These are phyloP conservation scores for Magnolia changhungtana DNA, from an alignment of 164 flowering plant genomes.

Conservation along the genomic window DNA sequence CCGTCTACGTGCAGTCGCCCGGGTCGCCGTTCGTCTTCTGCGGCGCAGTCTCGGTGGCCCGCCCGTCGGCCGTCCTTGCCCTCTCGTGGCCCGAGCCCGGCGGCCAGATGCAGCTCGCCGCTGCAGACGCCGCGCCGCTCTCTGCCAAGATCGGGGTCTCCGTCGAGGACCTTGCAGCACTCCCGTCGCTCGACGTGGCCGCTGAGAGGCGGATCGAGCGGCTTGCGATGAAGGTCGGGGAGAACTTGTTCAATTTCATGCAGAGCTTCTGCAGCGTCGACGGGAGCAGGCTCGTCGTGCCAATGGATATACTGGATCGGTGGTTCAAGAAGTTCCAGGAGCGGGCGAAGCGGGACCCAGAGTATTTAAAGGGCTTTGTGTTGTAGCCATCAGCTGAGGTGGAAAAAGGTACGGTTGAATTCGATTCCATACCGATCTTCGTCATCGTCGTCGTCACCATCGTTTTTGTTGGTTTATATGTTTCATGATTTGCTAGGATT, in stretches of 20 bases:
- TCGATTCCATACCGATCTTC: not conserved
- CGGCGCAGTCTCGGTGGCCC: constrained; percentile 77
- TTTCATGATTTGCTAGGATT: not conserved
- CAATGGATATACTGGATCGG: constrained; percentile 89
- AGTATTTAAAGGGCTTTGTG: constrained; percentile 75
- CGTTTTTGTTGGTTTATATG: not conserved
- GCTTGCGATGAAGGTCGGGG: constrained; percentile 89
- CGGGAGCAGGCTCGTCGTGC: constrained; percentile 76
- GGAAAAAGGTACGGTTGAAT: not conserved
- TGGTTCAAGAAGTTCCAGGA: constrained; percentile 99
- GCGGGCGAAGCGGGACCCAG: constrained; percentile 85
- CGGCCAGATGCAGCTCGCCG: constrained; percentile 49
- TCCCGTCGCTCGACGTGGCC: constrained; percentile 69
- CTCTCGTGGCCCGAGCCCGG: constrained; percentile 88
- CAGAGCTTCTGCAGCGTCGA: constrained; percentile 94
- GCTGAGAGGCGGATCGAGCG: constrained; percentile 68
- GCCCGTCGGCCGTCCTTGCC: constrained; percentile 93
- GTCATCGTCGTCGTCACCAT: too few relatives aligned
- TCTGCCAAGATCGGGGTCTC: constrained; percentile 94
- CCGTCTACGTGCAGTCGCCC: constrained; percentile 91
- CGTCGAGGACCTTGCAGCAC: constrained; percentile 68
- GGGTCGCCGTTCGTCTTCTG: constrained; percentile 78
- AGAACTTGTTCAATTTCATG: constrained; percentile 96
- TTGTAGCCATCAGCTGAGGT: constrained; percentile 25
- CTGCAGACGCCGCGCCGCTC: constrained; percentile 48